Conservation (phyloP, 2,329 filamentous ascomycete genomes). For the Rutstroemia sp. region DNA sequence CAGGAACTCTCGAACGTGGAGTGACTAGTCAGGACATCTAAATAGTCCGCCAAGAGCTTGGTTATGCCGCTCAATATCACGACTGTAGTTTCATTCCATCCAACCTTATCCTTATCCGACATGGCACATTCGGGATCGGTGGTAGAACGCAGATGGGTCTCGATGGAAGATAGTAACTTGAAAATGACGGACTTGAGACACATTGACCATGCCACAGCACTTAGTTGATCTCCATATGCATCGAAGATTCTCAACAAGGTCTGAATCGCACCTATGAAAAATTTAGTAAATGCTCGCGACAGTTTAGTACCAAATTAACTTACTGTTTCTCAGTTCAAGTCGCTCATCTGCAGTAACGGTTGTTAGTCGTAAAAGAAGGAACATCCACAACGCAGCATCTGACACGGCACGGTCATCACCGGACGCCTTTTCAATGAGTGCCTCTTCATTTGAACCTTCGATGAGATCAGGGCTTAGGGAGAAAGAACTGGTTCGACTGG, state of each 20-base stretch:
- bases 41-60: constrained; percentile 66
- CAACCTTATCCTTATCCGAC: constrained; percentile 38
- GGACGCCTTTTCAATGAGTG: constrained; percentile 50
- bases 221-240: constrained; percentile 76
- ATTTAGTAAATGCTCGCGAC: constrained; percentile 27
- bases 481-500: constrained; percentile 49
- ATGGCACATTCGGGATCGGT: constrained; percentile 29
- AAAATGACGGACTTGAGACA: constrained; percentile 79
- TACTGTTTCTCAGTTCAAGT: constrained; percentile 70
- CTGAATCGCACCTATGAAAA: constrained; percentile 62
- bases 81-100: constrained; percentile 70
- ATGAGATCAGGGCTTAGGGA: constrained; percentile 52
- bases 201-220: constrained; percentile 71
- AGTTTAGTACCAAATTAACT: constrained; percentile 13
- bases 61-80: constrained; percentile 68
- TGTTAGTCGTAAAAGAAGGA: constrained; percentile 64
- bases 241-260: constrained; percentile 88
- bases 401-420: constrained; percentile 53
- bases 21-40: constrained; percentile 62
- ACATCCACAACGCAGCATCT: constrained; percentile 69
- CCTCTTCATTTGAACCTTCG: constrained; percentile 46
- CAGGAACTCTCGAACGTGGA: constrained; percentile 65
- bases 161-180: constrained; percentile 65
- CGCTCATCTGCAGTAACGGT: constrained; percentile 64
- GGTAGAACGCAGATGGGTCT: constrained; percentile 42